Evolutionary conservation across 2,329 filamentous ascomycete genomes (phyloP).

Genomic region (Talaromyces islandicus): DNA sequence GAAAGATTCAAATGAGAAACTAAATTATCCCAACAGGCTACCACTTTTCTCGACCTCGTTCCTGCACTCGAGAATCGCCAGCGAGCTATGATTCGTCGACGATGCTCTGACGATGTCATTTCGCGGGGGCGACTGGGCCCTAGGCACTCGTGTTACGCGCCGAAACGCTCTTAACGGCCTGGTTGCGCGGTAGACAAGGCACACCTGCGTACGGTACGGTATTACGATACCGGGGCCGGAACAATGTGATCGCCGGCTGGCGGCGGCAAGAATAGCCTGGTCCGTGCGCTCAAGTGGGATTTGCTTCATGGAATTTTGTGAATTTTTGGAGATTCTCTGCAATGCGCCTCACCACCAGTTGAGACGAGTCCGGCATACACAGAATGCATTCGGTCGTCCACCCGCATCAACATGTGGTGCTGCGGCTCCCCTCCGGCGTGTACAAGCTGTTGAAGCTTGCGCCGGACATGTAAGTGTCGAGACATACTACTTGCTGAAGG

Average conservation of each 20-base stretch:
- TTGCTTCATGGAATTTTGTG: background rate
- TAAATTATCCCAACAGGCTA: background rate
- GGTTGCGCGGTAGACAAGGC: background rate
- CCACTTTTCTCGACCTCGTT: background rate
- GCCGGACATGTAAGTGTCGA: constrained; percentile 57
- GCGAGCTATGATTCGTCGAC: background rate
- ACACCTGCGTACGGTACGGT: background rate
- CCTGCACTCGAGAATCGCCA: background rate
- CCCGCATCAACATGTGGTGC: constrained; percentile 29
- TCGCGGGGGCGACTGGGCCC: constrained; percentile 2
- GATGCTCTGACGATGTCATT: constrained; percentile 8
- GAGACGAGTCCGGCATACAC: background rate
- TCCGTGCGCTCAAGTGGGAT: background rate
- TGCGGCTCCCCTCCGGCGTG: constrained; percentile 48
- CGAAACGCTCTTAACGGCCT: background rate
- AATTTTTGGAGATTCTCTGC: background rate
- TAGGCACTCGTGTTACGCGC: constrained; percentile 10
- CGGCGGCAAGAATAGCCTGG: background rate
- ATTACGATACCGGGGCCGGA: background rate
- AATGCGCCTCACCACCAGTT: background rate
- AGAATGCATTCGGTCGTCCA: constrained; percentile 35
- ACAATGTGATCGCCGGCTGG: background rate
- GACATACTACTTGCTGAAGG: constrained; percentile 15
- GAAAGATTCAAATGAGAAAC: background rate
- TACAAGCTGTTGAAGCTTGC: constrained; percentile 54